Evolutionary conservation across 805 yeast genomes (phyloP).

Genomic region (Schizosaccharomyces lindneri): DNA sequence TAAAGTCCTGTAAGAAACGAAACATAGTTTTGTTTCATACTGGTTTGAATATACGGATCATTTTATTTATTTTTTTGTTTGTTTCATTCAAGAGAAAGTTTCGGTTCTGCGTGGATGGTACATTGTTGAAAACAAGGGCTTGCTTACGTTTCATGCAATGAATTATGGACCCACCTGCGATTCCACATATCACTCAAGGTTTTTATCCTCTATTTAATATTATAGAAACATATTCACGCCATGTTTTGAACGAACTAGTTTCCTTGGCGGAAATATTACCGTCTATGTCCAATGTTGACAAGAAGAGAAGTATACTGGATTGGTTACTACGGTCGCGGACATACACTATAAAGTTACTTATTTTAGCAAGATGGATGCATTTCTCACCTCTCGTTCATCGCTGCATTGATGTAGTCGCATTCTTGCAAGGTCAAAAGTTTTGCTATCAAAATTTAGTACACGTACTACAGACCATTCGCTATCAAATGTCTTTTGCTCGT

Average conservation of each 20-base stretch:
- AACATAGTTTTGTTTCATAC: too few species aligned
- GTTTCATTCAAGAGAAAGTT: background rate
- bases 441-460: conserved; percentile 37
- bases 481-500: conserved; percentile 64
- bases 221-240: conserved; percentile 28
- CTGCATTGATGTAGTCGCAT: conserved; percentile 65
- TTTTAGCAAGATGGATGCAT: conserved; percentile 69
- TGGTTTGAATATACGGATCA: background rate
- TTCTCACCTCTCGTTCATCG: conserved; percentile 44
- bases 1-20: background rate
- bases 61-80: background rate
- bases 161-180: conserved; percentile 15
- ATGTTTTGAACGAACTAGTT: conserved; percentile 20
- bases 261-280: conserved; percentile 37
- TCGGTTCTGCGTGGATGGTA: too few species aligned
- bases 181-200: conserved; percentile 54
- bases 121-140: too few species aligned
- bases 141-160: conserved; percentile 5
- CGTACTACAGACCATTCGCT: conserved; percentile 42
- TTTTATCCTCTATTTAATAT: conserved; percentile 39
- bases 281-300: conserved; percentile 28
- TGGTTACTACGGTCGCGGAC: conserved; percentile 50
- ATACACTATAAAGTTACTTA: conserved; percentile 64
- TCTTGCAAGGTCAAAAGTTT: conserved; percentile 61
- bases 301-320: conserved; percentile 46